phyloP scores from a whole-genome alignment of 179 eudicot species.

The Beta macrorhiza region DNA sequence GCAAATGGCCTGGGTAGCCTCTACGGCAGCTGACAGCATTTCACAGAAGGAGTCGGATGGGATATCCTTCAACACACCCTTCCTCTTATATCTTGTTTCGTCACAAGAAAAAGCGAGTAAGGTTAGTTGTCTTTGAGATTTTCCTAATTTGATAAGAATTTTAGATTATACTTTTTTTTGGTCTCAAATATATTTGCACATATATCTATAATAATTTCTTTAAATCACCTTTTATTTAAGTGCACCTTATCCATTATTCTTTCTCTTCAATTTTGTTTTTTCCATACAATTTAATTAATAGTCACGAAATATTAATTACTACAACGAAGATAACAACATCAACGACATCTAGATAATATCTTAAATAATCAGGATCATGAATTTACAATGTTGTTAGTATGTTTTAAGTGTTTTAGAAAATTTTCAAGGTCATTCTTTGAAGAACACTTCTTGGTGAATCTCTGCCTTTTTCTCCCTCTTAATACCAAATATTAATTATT shows the following conservation, averaged over 20 bases:
- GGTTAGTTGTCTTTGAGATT: constrained; percentile 43
- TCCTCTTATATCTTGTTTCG: constrained; percentile 74
- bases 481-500: background rate
- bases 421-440: background rate
- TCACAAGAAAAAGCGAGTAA: constrained; percentile 72
- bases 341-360: too few species aligned
- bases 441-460: background rate
- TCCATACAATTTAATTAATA: background rate
- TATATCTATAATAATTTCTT: background rate
- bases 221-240: background rate
- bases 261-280: background rate
- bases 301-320: too few species aligned
- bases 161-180: background rate
- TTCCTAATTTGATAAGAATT: background rate
- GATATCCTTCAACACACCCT: constrained; percentile 48
- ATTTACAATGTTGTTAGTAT: background rate
- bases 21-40: constrained; percentile 77
- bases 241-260: background rate
- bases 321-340: background rate
- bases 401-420: background rate
- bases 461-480: background rate
- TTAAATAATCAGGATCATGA: background rate
- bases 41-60: constrained; percentile 75
- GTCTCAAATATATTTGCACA: background rate
- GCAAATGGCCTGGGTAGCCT: constrained; percentile 84